Evolutionary conservation across 352 stramenopile genomes (phyloP), one percentile per base, ranked within the genome.

Genomic region (Globisporangium cederbergense): DNA sequence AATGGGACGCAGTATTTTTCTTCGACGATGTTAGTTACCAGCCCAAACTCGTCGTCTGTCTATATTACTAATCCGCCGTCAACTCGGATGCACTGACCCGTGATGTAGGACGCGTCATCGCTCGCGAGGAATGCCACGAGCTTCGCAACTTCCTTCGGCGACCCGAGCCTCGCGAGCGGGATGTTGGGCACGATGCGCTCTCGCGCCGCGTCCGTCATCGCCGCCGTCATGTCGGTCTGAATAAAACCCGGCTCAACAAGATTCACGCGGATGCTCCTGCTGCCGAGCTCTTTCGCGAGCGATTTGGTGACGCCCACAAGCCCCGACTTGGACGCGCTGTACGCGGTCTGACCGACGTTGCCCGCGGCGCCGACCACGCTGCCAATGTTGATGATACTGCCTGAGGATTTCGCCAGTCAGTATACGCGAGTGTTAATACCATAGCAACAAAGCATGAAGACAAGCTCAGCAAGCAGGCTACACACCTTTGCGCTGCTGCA

Each of bases 241-340:
- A 97, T 88, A 71, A 91, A 96, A 10, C 89, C 89, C 1, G 89
- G 89, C 66, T 95, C 89, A 2, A 97, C 84, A 14, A 96, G 69
- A 65, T 97, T 97, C 28, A 97, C 87, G 32, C 89, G 83, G 63
- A 97, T 92, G 56, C 91, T 89, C 28, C 86, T 82, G 52, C 72
- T 82, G 22, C 87, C 87, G 13, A 97, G 76, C 66, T 97, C 89
- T 53, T 93, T 94, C 36, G 87, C 87, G 45, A 95, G 75, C 54
- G 86, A 86, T 65, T 79, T 88, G 53, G 84, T 96, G 46, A 93
- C 75, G 18, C 87, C 87, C 11, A 78, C 62, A 2, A 97, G 76
- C 8, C 75, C 89, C 16, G 85, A 76, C 65, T 97, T 97, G 20
- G 87, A 91, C 11, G 82, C 83, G 64, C 79, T 91, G 74, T 97